A percentile compares a stretch with the other conserved stretches of the same genome.
Evolutionary conservation across 768 basidiomycete genomes (phyloP).

Genomic region (Lactarius hengduanensis): DNA sequence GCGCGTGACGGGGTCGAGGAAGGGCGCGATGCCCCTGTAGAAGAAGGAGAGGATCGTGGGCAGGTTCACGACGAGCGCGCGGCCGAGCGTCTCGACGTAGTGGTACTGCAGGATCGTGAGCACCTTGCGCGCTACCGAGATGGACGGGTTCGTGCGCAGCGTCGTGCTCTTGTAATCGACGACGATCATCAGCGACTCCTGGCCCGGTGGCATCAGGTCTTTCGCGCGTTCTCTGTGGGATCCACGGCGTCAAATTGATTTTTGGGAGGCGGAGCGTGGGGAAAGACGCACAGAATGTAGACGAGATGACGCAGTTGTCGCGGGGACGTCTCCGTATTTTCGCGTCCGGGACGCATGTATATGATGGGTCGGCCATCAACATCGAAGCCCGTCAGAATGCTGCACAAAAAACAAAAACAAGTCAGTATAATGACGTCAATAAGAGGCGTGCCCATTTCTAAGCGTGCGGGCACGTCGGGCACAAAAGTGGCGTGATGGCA

Average conservation of each 20-base stretch:
- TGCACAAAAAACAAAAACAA: constrained; percentile 32
- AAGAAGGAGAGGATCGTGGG: constrained; percentile 72
- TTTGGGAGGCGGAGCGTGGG: not conserved
- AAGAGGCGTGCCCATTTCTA: not conserved
- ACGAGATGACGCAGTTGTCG: constrained; percentile 84
- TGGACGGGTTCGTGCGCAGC: constrained; percentile 78
- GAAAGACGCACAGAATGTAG: constrained; percentile 69
- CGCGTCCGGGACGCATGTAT: constrained; percentile 84
- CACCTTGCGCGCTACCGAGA: constrained; percentile 74
- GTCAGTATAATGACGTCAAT: constrained; percentile 7
- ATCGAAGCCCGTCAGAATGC: constrained; percentile 83
- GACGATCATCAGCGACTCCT: constrained; percentile 79
- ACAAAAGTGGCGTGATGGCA: constrained; percentile 7
- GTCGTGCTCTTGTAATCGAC: constrained; percentile 87
- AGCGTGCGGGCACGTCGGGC: not conserved
- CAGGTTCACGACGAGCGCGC: constrained; percentile 80
- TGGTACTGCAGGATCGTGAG: constrained; percentile 83
- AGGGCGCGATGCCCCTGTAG: constrained; percentile 81
- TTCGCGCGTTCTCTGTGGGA: constrained; percentile 74
- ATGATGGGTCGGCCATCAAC: constrained; percentile 82
- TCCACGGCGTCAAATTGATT: not conserved
- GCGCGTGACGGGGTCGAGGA: constrained; percentile 83
- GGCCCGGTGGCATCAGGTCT: constrained; percentile 82
- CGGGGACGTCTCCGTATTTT: constrained; percentile 76
- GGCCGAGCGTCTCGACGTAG: constrained; percentile 85